A percentile compares a stretch with the other conserved stretches of the same genome.
Conservation (phyloP, 83 land plant genomes). For the Larix sibirica region DNA sequence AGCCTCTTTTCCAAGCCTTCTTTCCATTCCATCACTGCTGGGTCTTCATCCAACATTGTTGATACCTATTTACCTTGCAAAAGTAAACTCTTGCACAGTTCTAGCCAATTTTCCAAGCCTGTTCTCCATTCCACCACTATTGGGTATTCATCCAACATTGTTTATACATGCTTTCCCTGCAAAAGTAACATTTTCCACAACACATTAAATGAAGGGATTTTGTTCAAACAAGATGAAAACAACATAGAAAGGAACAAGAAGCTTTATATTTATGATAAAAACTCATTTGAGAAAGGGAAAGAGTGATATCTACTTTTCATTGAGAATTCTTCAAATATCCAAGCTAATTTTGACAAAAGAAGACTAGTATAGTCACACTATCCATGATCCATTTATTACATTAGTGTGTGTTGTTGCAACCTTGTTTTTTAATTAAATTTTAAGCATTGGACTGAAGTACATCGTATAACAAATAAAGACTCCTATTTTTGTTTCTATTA, state of each 20-base stretch:
- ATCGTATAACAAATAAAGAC: too few species aligned
- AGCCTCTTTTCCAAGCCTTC: slow-evolving; percentile 67
- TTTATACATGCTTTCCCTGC: slow-evolving; percentile 70
- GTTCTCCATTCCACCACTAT: slow-evolving; percentile 78
- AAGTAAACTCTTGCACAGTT: slow-evolving; percentile 27
- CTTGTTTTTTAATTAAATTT: too few species aligned
- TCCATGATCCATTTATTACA: too few species aligned
- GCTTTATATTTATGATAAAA: not conserved
- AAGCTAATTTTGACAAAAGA: too few species aligned
- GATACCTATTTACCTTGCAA: slow-evolving; percentile 69
- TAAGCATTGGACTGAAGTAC: too few species aligned
- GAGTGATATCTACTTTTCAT: not conserved
- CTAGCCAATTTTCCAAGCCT: slow-evolving; percentile 74
- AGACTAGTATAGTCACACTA: too few species aligned
- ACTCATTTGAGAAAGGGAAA: not conserved
- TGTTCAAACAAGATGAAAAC: not conserved
- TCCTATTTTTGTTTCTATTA: too few species aligned
- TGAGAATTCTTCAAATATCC: too few species aligned
- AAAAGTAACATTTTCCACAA: not conserved
- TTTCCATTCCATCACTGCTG: slow-evolving; percentile 88
- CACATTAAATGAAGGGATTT: not conserved
- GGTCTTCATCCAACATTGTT: slow-evolving; percentile 81
- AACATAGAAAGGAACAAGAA: not conserved
- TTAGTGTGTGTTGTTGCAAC: too few species aligned
- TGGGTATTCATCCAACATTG: slow-evolving; percentile 90